Base-by-base conservation (phyloP, 352 stramenopile genomes). In the Phytophthora brassicae region DNA sequence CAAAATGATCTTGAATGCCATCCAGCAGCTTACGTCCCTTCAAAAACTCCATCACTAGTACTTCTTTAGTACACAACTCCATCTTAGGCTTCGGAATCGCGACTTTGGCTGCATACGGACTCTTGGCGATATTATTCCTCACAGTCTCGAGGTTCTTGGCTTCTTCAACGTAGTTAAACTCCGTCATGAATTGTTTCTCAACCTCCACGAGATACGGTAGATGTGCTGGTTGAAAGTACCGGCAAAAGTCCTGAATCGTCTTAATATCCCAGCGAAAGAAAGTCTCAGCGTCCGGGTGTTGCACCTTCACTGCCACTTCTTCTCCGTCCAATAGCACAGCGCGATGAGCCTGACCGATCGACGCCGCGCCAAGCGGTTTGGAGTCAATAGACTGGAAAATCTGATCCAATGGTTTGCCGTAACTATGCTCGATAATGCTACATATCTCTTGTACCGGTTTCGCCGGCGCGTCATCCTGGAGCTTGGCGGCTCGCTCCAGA, bases 111-210 rank as follows among this genome's bases (percentile, higher is more conserved):
- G 74, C 76, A 59, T 85, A 95, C 35, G 82, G 85, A 56, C 79
- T 93, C 59, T 84, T 86, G 4, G 75, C 76, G 55, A 98, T 91
- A 70, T 98, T 98, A 7, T 64, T 58, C 12, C 95, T 77, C 33
- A 99, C 89, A 22, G 74, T 86, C 6, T 77, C 76, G 12, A 98
- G 72, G 60, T 98, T 97, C 54, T 89, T 80, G 41, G 88, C 94
- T 69, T 99, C 96, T 63, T 92, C 76, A 0, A 77, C 44, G 81
- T 98, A 99, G 68, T 99, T 94, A 73, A 99, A 99, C 74, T 99
- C 96, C 19, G 92, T 98, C 88, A 98, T 95, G 68, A 99, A 99
- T 77, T 98, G 95, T 60, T 97, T 96, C 76, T 99, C 95, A 42
- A 99, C 93, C 67, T 99, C 95, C 22, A 97, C 85, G 6, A 98